Base-by-base conservation (phyloP, 768 basidiomycete genomes). In the Kwoniella botswanensis region DNA sequence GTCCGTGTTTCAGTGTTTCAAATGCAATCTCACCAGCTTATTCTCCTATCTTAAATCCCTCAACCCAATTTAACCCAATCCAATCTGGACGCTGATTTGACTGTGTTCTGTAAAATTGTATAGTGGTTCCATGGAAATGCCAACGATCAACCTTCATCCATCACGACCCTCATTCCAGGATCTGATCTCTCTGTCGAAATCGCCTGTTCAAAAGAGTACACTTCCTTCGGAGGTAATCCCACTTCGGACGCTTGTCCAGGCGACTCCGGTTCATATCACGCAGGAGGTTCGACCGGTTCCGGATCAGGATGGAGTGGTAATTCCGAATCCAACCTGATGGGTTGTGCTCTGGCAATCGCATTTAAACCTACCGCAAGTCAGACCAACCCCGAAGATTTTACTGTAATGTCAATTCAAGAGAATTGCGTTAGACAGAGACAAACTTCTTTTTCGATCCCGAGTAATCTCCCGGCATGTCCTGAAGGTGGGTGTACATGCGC, bases 341-440 rank as follows among this genome's bases (percentile, higher is more conserved):
- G 79, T 0, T 81, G 79, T 64, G 79, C 79, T 0, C 69, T 81
- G 13, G 79, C 74, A 4, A 75, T 81, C 35, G 78, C 79, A 7
- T 73, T 73, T 60, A 72, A 72, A 35, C n/a, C 63, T n/a, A n/a
- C 55, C 5, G 71, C 71, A 10, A 35, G 46, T 4, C 59, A 74
- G 17, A 73, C 76, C 7, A 68, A 72, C 24, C 75, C 74, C 50
- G 81, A 82, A 73, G 76, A 79, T 70, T 75, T 82, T 52, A 73
- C 70, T 42, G 62, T 80, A 44, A 75, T 79, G 61, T 78, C 76
- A 15, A 73, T 79, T 15, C 73, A 82, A 57, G 72, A 77, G 50
- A 64, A 72, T 7, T 81, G 82, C 60, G 75, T 80, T 26, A 55
- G 74, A 52, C 67, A 73, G 53, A 62, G 76, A 44, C 50, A 71